Conservation (phyloP, 495 filamentous ascomycete genomes). For the Talaromyces thailandensis region DNA sequence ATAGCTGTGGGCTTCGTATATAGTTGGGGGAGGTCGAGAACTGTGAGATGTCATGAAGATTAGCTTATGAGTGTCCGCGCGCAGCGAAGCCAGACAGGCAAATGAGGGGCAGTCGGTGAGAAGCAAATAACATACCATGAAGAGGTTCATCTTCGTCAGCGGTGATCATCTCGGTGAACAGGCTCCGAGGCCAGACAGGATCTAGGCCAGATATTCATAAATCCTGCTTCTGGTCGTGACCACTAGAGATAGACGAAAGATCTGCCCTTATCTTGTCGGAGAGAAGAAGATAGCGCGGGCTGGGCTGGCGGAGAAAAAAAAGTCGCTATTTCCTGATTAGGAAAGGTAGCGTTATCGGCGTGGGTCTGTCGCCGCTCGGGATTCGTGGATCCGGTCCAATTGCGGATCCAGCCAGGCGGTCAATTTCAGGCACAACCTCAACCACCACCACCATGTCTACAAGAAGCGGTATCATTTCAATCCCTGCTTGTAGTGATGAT, state of each 20-base stretch:
- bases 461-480: neutral
- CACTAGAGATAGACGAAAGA: neutral
- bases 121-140: slow-evolving; percentile 24
- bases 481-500: neutral
- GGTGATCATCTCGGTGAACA: slow-evolving; percentile 23
- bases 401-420: neutral
- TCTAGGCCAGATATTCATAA: neutral
- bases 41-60: slow-evolving; percentile 29
- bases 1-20: slow-evolving; percentile 39
- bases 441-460: too few relatives aligned
- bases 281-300: neutral
- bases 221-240: neutral
- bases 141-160: slow-evolving; percentile 32
- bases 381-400: slow-evolving; percentile 3
- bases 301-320: slow-evolving; percentile 20
- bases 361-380: slow-evolving; percentile 2
- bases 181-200: neutral
- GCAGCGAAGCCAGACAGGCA: slow-evolving; percentile 4
- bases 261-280: slow-evolving; percentile 1
- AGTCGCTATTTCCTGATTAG: slow-evolving; percentile 29
- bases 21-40: slow-evolving; percentile 46
- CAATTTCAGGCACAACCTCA: neutral
- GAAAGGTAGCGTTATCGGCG: slow-evolving; percentile 19
- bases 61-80: slow-evolving; percentile 25
- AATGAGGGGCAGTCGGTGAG: slow-evolving; percentile 4